phyloP scores from a whole-genome alignment of 352 stramenopile species.

The Phytophthora pini region DNA sequence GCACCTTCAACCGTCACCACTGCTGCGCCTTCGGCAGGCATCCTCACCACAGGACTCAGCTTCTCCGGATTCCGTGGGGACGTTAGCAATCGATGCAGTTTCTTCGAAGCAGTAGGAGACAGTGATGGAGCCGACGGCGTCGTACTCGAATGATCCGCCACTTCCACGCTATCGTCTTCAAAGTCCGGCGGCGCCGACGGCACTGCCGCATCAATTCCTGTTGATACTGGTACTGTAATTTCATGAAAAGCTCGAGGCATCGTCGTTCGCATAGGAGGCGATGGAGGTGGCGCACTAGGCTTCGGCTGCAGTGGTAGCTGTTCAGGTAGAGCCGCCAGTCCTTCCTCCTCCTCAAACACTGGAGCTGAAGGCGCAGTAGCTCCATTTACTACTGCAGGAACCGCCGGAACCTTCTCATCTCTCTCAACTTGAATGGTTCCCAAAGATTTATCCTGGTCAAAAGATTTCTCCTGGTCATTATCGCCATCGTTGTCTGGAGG shows the following conservation, averaged over 20 bases:
- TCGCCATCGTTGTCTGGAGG: constrained; percentile 28
- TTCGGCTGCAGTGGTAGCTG: constrained; percentile 18
- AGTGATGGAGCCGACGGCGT: constrained; percentile 49
- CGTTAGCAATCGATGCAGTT: constrained; percentile 33
- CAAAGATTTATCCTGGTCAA: not conserved
- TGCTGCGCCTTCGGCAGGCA: constrained; percentile 3
- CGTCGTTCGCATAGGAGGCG: constrained; percentile 15
- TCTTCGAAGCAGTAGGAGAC: constrained; percentile 54
- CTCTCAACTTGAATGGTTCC: too few relatives aligned
- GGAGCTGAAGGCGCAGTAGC: constrained; percentile 38
- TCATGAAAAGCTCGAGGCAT: constrained; percentile 41
- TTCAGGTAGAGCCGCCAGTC: not conserved
- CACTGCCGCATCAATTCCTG: not conserved
- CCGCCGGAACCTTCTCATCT: too few relatives aligned
- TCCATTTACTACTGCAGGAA: not conserved
- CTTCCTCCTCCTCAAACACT: constrained; percentile 26
- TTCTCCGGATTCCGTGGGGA: constrained; percentile 28
- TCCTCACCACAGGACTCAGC: constrained; percentile 25
- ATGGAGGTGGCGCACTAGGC: constrained; percentile 21
- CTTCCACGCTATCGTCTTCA: constrained; percentile 25
- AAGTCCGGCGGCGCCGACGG: constrained; percentile 43
- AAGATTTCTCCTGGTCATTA: not conserved
- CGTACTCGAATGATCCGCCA: constrained; percentile 9
- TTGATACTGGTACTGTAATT: constrained; percentile 19
- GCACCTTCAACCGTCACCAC: constrained; percentile 34